Percentiles rank a stretch among this genome's conserved stretches.
Conservation (phyloP, 169 alveolate species). For the Eimeria acervulina region DNA sequence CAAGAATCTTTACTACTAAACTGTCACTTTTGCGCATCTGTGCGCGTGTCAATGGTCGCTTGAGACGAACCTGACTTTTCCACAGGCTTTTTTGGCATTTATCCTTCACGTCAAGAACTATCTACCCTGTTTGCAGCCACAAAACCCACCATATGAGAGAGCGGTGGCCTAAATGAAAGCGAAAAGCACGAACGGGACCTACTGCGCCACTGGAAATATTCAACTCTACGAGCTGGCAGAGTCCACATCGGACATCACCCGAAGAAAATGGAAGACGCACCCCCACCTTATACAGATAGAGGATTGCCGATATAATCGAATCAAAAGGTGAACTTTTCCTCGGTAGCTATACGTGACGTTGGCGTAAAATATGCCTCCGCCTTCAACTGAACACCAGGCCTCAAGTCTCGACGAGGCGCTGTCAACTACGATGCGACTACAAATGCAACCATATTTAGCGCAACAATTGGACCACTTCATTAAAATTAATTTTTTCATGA, state of each 20-base stretch:
- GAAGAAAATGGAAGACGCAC: neutral
- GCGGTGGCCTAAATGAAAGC: neutral
- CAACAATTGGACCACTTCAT: neutral
- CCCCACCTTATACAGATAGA: neutral
- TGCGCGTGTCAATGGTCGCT: too few relatives aligned
- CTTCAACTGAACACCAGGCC: neutral
- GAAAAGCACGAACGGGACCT: neutral
- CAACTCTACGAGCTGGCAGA: neutral
- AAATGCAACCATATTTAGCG: neutral
- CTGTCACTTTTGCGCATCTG: too few relatives aligned
- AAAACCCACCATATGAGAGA: neutral
- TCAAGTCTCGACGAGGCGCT: neutral
- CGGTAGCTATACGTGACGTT: neutral
- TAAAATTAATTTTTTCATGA: neutral
- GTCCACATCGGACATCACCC: neutral
- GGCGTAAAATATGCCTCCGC: neutral
- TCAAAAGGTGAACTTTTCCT: neutral
- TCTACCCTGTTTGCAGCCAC: too few relatives aligned
- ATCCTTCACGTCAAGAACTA: too few relatives aligned
- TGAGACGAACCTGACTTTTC: too few relatives aligned
- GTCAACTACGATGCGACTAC: neutral
- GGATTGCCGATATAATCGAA: neutral
- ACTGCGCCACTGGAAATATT: neutral
- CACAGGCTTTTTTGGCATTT: too few relatives aligned
- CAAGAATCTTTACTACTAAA: neutral